These are phyloP conservation scores for Acmispon strigosus DNA, from an alignment of 306 rosid species.

Conservation along the genomic window DNA sequence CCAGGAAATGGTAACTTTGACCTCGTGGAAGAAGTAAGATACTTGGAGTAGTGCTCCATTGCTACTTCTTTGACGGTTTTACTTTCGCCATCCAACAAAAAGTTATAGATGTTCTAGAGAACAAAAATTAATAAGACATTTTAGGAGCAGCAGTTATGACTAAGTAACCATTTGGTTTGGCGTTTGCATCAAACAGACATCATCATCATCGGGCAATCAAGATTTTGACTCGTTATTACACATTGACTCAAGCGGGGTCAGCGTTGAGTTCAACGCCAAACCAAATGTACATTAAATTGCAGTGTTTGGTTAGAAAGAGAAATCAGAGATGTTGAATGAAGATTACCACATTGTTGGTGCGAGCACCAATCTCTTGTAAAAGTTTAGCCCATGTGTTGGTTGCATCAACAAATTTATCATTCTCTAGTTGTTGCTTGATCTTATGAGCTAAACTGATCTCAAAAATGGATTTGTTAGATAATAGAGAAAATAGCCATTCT, in stretches of 20 bases:
- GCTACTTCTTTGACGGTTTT: constrained; percentile 24
- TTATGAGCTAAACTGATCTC: constrained; percentile 52
- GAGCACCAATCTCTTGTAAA: constrained; percentile 23
- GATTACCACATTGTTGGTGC: constrained; percentile 80
- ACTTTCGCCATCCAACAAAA: constrained; percentile 45
- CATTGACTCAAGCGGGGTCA: no score
- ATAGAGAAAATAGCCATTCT: background rate
- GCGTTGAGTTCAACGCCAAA: no score
- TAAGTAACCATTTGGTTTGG: no score
- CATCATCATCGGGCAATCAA: no score
- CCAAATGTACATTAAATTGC: background rate
- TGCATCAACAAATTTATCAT: constrained; percentile 56
- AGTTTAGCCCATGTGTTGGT: constrained; percentile 53
- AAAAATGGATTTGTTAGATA: constrained; percentile 16
- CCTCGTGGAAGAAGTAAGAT: constrained; percentile 36
- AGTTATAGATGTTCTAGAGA: constrained; percentile 71
- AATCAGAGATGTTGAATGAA: background rate
- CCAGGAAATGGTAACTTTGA: constrained; percentile 33
- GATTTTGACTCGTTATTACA: no score
- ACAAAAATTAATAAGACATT: background rate
- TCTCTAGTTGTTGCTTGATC: constrained; percentile 55
- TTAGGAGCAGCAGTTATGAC: background rate
- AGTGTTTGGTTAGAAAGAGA: background rate
- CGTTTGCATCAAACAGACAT: no score
- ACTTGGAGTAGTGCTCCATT: constrained; percentile 41